These are phyloP conservation scores for Mycosarcoma maydis DNA, from an alignment of 1,284 basidiomycete species.

Conservation along the genomic window DNA sequence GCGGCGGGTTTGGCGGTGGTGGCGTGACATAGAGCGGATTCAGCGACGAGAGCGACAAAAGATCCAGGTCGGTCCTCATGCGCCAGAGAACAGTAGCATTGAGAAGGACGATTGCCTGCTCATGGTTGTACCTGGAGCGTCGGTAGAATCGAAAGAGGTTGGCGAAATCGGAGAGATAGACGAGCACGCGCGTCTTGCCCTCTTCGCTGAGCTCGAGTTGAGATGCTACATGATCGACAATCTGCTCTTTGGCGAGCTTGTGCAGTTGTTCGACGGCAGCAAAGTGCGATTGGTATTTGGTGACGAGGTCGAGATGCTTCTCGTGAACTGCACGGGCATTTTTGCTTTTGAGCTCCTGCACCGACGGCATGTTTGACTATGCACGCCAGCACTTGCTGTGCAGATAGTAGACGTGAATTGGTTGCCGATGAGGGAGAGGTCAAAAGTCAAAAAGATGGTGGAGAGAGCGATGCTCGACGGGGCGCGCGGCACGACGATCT, in stretches of 20 bases:
- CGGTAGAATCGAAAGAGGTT: slow-evolving; percentile 59
- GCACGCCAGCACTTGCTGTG: neutral
- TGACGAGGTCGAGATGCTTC: slow-evolving; percentile 46
- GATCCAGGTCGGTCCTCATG: slow-evolving; percentile 55
- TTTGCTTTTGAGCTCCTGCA: slow-evolving; percentile 23
- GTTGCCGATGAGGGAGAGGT: too few relatives aligned
- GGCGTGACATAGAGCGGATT: slow-evolving; percentile 60
- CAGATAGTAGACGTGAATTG: neutral
- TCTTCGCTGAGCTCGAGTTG: slow-evolving; percentile 40
- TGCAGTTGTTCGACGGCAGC: slow-evolving; percentile 20
- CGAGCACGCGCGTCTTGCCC: slow-evolving; percentile 19
- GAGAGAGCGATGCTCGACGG: too few relatives aligned
- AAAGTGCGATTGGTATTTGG: slow-evolving; percentile 20
- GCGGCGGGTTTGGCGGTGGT: slow-evolving; percentile 48
- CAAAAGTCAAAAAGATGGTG: too few relatives aligned
- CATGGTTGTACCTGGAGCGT: slow-evolving; percentile 42
- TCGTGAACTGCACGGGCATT: slow-evolving; percentile 42
- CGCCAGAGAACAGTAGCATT: slow-evolving; percentile 53
- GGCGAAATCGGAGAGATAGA: slow-evolving; percentile 39
- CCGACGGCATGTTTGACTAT: slow-evolving; percentile 24
- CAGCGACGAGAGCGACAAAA: slow-evolving; percentile 44
- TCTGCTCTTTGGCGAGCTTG: slow-evolving; percentile 25
- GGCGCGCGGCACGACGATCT: too few relatives aligned
- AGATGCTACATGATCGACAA: slow-evolving; percentile 24
- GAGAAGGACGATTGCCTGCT: slow-evolving; percentile 45